phyloP scores from a whole-genome alignment of 306 rosid genomes.

The Fragaria nilgerrensis region DNA sequence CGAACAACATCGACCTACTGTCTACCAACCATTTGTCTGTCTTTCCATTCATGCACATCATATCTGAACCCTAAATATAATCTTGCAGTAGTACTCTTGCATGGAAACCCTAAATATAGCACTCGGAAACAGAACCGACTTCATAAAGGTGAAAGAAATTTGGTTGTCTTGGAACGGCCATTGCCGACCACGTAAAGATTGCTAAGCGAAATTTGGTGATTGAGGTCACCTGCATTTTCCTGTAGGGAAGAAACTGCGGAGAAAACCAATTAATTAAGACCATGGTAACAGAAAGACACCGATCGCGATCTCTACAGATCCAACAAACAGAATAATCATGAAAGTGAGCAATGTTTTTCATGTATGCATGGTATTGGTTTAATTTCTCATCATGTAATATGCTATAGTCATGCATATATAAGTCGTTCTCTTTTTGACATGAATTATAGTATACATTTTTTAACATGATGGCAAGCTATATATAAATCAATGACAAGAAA shows the following conservation, averaged over 20 bases:
- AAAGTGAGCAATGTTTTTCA: no score
- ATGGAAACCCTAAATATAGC: neutral
- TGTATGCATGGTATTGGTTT: no score
- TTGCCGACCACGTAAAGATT: neutral
- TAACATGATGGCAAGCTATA: no score
- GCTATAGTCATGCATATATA: no score
- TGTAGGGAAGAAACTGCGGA: neutral
- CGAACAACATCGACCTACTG: neutral
- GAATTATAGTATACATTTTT: no score
- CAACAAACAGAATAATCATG: neutral
- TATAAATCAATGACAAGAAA: no score
- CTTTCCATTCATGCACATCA: neutral
- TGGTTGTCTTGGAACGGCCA: neutral
- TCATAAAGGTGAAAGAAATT: neutral
- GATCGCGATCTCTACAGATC: neutral
- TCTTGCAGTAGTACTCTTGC: neutral
- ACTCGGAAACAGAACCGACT: neutral
- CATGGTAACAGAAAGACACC: neutral
- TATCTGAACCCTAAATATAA: neutral
- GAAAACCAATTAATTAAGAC: neutral
- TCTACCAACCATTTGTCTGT: neutral
- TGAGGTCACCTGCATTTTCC: neutral
- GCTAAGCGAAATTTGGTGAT: neutral
- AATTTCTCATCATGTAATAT: no score
- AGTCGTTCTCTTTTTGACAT: no score